A percentile compares a stretch with the other conserved stretches of the same genome.
Evolutionary conservation across 83 land plant species (phyloP).

Genomic region (Picea abies): DNA sequence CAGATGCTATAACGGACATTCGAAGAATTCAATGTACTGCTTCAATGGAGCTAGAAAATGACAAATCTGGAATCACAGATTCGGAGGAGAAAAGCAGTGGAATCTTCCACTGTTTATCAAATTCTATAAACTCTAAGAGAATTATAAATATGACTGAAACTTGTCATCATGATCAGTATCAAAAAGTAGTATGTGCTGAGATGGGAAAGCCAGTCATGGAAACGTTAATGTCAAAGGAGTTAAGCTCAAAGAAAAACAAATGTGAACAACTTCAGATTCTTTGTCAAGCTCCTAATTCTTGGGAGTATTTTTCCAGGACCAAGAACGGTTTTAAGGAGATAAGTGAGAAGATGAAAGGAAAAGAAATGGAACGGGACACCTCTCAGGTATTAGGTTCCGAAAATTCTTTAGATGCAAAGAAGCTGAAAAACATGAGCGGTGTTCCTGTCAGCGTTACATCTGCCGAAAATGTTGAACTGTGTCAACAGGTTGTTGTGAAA

Average conservation of each 20-base stretch:
- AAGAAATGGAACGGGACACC: not conserved
- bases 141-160: not conserved
- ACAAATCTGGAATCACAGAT: not conserved
- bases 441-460: not conserved
- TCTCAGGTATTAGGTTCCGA: not conserved
- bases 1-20: not conserved
- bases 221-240: not conserved
- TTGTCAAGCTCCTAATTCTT: not conserved
- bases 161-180: not conserved
- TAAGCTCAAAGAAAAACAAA: not conserved
- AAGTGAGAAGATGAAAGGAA: not conserved
- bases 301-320: not conserved
- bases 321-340: slow-evolving; percentile 2
- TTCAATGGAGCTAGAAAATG: not conserved
- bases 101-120: not conserved
- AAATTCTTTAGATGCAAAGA: not conserved
- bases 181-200: not conserved
- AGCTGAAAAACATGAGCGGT: not conserved
- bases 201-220: not conserved
- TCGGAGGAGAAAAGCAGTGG: not conserved
- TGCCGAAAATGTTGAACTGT: not conserved
- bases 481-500: not conserved
- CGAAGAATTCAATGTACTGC: not conserved
- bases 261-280: not conserved
- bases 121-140: not conserved